phyloP scores from a whole-genome alignment of 768 basidiomycete species.

The Leccinellum luteum region DNA sequence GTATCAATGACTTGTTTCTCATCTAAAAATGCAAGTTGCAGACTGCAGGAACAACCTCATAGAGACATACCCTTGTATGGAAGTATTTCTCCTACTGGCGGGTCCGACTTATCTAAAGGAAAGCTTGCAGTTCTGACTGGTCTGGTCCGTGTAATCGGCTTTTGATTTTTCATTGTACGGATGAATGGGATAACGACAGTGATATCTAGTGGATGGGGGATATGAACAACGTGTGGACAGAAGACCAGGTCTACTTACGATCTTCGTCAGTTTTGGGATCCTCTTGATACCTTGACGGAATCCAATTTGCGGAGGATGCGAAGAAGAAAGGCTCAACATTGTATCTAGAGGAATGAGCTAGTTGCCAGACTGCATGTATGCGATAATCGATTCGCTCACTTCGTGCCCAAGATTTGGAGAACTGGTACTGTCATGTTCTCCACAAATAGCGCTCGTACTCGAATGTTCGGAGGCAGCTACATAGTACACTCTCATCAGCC shows the following conservation, averaged over 20 bases:
- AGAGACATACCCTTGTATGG: constrained; percentile 18
- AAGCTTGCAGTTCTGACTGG: constrained; percentile 14
- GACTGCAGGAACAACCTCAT: background rate
- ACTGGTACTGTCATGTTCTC: constrained; percentile 50
- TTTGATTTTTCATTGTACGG: constrained; percentile 35
- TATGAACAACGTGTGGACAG: constrained; percentile 4
- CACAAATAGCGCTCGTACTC: constrained; percentile 50
- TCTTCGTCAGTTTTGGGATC: constrained; percentile 41
- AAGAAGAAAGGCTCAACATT: constrained; percentile 66
- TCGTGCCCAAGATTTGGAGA: constrained; percentile 56
- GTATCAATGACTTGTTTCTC: constrained; percentile 45
- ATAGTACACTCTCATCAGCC: background rate
- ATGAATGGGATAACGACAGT: constrained; percentile 56
- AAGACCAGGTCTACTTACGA: constrained; percentile 44
- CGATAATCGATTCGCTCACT: constrained; percentile 33
- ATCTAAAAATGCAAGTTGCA: constrained; percentile 9
- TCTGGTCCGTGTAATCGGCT: constrained; percentile 17
- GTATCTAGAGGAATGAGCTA: constrained; percentile 35
- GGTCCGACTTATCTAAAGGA: background rate
- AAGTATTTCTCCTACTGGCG: background rate
- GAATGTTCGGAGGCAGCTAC: constrained; percentile 34
- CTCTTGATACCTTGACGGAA: constrained; percentile 63
- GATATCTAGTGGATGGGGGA: constrained; percentile 40
- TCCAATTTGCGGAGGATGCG: constrained; percentile 63
- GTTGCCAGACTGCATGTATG: background rate